These are phyloP conservation scores for Drosera spatulata DNA, from an alignment of 179 eudicot species.

Conservation along the genomic window DNA sequence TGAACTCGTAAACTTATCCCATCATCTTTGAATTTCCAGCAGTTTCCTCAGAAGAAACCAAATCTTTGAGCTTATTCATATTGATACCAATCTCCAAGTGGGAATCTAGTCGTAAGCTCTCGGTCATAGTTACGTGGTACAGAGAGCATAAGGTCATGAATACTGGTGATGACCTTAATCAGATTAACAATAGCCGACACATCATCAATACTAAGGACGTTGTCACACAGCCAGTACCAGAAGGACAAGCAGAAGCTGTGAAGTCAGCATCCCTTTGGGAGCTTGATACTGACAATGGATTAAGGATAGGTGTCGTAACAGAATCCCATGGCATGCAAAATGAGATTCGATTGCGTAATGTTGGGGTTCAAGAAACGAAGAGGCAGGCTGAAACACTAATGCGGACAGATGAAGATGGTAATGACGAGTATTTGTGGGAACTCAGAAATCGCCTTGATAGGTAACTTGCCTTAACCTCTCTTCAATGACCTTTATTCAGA, in stretches of 20 bases:
- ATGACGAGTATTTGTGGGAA: slow-evolving; percentile 23
- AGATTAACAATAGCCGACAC: slow-evolving; percentile 14
- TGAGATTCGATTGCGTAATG: slow-evolving; percentile 16
- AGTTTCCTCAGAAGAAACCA: not conserved
- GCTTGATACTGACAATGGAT: slow-evolving; percentile 27
- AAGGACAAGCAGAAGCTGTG: slow-evolving; percentile 28
- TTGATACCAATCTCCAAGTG: too few relatives aligned
- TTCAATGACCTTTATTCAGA: too few relatives aligned
- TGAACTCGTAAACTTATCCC: too few relatives aligned
- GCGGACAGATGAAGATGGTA: slow-evolving; percentile 21
- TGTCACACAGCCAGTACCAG: slow-evolving; percentile 11
- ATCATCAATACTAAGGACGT: slow-evolving; percentile 5
- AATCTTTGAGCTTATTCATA: not conserved
- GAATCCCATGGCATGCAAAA: slow-evolving; percentile 14
- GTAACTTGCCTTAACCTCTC: not conserved
- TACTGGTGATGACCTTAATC: slow-evolving; percentile 2
- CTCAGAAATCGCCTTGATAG: slow-evolving; percentile 23
- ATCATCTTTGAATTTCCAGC: too few relatives aligned
- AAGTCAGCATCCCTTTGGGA: slow-evolving; percentile 30
- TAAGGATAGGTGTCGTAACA: slow-evolving; percentile 21
- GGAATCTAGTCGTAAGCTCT: not conserved
- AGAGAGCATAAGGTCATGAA: slow-evolving; percentile 5
- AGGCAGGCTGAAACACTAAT: slow-evolving; percentile 18
- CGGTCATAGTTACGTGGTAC: not conserved
- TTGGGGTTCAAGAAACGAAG: slow-evolving; percentile 22